A percentile compares a stretch with the other conserved stretches of the same genome.
phyloP scores from a whole-genome alignment of 2,329 filamentous ascomycete genomes.

The Exophiala spinifera region DNA sequence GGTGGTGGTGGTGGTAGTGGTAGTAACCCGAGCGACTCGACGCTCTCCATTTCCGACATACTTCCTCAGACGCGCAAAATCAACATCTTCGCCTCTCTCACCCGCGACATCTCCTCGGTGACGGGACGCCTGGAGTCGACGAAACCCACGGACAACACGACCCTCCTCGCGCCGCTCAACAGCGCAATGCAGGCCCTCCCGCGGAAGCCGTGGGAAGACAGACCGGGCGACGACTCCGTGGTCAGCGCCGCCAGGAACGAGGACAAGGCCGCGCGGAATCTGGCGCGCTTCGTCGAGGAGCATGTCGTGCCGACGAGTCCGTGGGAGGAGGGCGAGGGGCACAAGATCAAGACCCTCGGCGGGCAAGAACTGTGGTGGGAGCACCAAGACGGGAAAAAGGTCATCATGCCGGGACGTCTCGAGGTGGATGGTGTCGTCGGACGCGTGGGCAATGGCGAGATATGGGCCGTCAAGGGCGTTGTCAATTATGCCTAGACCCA shows the following conservation, averaged over 20 bases:
- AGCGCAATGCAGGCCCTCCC: slow-evolving; percentile 72
- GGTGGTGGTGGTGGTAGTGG: slow-evolving; percentile 34
- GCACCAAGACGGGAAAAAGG: slow-evolving; percentile 58
- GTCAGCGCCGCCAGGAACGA: slow-evolving; percentile 59
- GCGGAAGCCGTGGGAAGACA: slow-evolving; percentile 76
- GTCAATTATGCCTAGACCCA: slow-evolving; percentile 50
- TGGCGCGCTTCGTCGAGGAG: slow-evolving; percentile 77
- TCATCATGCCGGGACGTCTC: slow-evolving; percentile 67
- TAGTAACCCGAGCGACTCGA: slow-evolving; percentile 28
- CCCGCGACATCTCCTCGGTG: slow-evolving; percentile 69
- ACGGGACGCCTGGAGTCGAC: slow-evolving; percentile 60
- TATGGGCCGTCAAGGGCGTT: slow-evolving; percentile 71
- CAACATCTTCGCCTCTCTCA: slow-evolving; percentile 79
- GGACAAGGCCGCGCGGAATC: slow-evolving; percentile 71
- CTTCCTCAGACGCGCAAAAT: slow-evolving; percentile 74
- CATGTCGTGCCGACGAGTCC: slow-evolving; percentile 75
- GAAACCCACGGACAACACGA: slow-evolving; percentile 66
- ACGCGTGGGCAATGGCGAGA: slow-evolving; percentile 80
- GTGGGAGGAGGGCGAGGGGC: slow-evolving; percentile 64
- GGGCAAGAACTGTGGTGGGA: slow-evolving; percentile 82
- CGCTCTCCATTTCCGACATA: slow-evolving; percentile 76
- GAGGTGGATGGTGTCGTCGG: slow-evolving; percentile 72
- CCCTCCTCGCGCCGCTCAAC: slow-evolving; percentile 84
- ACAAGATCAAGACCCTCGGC: slow-evolving; percentile 65
- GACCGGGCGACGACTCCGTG: slow-evolving; percentile 22